Base-by-base conservation (phyloP, 116 monocot genomes). In the Cymodocea nodosa region DNA sequence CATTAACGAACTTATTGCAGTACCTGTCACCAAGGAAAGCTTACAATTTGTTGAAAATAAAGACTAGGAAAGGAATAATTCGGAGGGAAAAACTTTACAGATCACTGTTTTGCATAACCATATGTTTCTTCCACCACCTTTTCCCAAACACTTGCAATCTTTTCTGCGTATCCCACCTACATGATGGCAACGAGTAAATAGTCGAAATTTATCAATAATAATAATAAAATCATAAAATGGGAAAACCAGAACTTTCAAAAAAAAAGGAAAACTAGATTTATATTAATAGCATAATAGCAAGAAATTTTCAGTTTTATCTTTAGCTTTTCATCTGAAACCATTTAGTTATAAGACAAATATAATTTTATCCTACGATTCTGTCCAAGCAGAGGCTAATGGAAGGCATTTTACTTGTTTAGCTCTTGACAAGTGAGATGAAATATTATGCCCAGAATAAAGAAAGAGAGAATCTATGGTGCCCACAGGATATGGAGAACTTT, bases 121-220 rank as follows among this genome's bases (percentile, higher is more conserved):
- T 71, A 83, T 51, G 81, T 94, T 82, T 90, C 94, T 72, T 85
- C 87, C 14, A 81, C 84, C 10, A 85, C 79, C 59, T 81, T 80
- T 37, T 74, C 82, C 90, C 94, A 94, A 36, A 87, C 81, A 35
- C 63, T 74, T 20, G 90, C 80, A 30, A 85, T 80, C 71, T 86
- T 87, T 73, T 94, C 89, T 4, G 89, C 82, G 54, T 87, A 90
- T 60, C 71, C 82, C 36, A 81, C 81, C 94, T 89, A 70, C 23
- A 36, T 20, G 30, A 48, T 25, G 52, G 34, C 6, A 24, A 54
- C 17, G 19, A 6, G 25, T 23, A 22, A 24, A 11, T 30, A 23
- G 59, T 35, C 11, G 13, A 35, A 13, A 9, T 15, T 40, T 44
- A 3, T 37, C 37, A 15, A 19, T 63, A 22, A 12, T 10, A 4